Evolutionary conservation across 1,139 yeast species (phyloP), one percentile per base, ranked within the genome.

Genomic region (Yamadazyma sp.): DNA sequence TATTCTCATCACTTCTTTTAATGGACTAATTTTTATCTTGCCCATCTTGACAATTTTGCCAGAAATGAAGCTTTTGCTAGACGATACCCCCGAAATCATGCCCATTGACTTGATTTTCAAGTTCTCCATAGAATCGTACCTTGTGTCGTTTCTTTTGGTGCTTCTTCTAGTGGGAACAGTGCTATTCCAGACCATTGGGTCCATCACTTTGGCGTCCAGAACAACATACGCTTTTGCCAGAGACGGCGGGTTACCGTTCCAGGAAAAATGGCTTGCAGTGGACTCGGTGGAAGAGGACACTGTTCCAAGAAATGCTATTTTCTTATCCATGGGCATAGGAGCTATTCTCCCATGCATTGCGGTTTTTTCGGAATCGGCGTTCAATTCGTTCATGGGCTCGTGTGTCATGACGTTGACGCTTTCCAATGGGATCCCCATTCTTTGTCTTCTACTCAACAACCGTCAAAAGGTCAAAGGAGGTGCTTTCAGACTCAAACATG

Each of bases 191-290:
- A 82, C 89, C 4, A 81, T 85, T 41, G 94, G 95, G 26, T 72
- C 92, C 1, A 70, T 86, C 24, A 86, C 95, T 0, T 86, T 96
- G 0, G 90, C 94, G 0, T 86, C 95, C 6, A 78, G 96, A 66
- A 81, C 87, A 25, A 85, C 90, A 1, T 88, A 81, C 65, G 88
- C 95, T 11, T 82, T 88, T 62, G 87, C 95, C 37, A 78, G 97
- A 61, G 97, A 88, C 57, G 89, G 86, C 33, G 96, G 94, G 0
- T 64, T 88, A 34, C 96, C 96, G 0, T 80, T 73, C 49, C 77
- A 82, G 42, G 67, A 73, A 9, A 57, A 73, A 28, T 85, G 89
- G 85, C 73, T 80, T 4, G 73, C 75, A 48, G 87, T 86, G 30
- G 82, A 82, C 46, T 67, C 78, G 2, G 59, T 65, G 10, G 82